Percentiles rank a stretch among this genome's conserved stretches.
These are phyloP conservation scores for Globisporangium megalacanthum DNA, from an alignment of 352 stramenopile species.

Conservation along the genomic window DNA sequence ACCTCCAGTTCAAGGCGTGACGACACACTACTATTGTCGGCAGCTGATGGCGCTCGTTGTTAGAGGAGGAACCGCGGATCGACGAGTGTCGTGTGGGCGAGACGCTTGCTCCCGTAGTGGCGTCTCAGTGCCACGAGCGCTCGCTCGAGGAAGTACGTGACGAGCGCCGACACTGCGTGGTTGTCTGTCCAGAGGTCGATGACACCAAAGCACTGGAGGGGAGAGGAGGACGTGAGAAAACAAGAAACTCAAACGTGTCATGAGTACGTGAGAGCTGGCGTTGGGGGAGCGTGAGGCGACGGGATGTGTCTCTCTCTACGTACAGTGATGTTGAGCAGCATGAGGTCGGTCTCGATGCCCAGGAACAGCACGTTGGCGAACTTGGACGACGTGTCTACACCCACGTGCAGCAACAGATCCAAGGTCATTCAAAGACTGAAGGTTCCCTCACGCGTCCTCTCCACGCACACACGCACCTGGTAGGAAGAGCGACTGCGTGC, in stretches of 20 bases:
- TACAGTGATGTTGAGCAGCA: constrained; percentile 86
- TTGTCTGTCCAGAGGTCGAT: constrained; percentile 65
- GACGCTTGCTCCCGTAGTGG: constrained; percentile 37
- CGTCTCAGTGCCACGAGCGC: constrained; percentile 29
- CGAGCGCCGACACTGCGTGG: constrained; percentile 54
- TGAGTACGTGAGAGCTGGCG: no score
- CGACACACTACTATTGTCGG: constrained; percentile 2
- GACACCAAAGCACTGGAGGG: constrained; percentile 51
- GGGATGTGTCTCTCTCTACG: constrained; percentile 2
- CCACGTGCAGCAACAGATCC: background rate
- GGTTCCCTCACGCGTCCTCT: background rate
- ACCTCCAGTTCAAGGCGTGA: constrained; percentile 59
- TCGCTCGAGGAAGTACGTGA: constrained; percentile 53
- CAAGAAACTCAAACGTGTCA: no score
- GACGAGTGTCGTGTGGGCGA: constrained; percentile 52
- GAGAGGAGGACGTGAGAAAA: background rate
- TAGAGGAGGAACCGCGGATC: constrained; percentile 70
- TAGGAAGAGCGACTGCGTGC: constrained; percentile 60
- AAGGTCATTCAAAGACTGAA: background rate
- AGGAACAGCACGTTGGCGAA: constrained; percentile 66
- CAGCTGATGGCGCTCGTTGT: background rate
- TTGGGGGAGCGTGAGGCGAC: background rate
- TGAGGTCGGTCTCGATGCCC: constrained; percentile 82
- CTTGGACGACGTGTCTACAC: constrained; percentile 37
- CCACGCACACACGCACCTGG: constrained; percentile 27